phyloP scores from a whole-genome alignment of 805 yeast genomes.

The Spathaspora hagerdaliae region DNA sequence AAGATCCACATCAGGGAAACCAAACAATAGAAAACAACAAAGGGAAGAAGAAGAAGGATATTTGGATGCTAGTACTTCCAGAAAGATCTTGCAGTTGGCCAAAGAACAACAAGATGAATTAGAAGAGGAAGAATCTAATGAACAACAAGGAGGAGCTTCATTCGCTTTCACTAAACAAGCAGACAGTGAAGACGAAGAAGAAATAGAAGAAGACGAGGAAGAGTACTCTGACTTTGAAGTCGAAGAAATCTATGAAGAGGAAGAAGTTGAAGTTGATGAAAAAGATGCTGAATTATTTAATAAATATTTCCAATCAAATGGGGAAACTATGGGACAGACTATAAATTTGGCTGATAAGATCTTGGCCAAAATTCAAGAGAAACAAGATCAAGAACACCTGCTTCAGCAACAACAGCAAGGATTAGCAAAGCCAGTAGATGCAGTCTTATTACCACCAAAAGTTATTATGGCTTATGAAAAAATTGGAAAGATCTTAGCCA shows the following conservation, averaged over 20 bases:
- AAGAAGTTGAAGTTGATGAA: slow-evolving; percentile 66
- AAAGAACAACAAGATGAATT: slow-evolving; percentile 90
- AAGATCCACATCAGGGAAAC: slow-evolving; percentile 21
- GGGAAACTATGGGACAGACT: slow-evolving; percentile 31
- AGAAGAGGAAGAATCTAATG: slow-evolving; percentile 47
- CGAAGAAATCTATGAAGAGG: slow-evolving; percentile 46
- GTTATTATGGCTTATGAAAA: slow-evolving; percentile 92
- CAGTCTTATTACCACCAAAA: slow-evolving; percentile 89
- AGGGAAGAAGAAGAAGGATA: slow-evolving; percentile 53
- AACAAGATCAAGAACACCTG: slow-evolving; percentile 38
- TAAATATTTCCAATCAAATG: slow-evolving; percentile 50
- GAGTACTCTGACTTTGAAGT: slow-evolving; percentile 55
- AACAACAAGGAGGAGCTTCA: slow-evolving; percentile 17
- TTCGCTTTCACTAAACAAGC: neutral
- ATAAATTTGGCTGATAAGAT: slow-evolving; percentile 88
- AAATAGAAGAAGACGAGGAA: slow-evolving; percentile 38
- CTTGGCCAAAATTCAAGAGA: slow-evolving; percentile 82
- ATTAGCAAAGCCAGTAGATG: slow-evolving; percentile 48
- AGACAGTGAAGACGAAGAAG: slow-evolving; percentile 17
- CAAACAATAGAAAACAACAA: slow-evolving; percentile 24
- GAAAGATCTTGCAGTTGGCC: slow-evolving; percentile 85
- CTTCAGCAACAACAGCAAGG: slow-evolving; percentile 10
- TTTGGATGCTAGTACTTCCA: slow-evolving; percentile 77
- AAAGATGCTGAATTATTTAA: slow-evolving; percentile 84
- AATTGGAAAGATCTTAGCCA: slow-evolving; percentile 79